Percentiles rank a stretch among this genome's conserved stretches.
These are phyloP conservation scores for Dictyostelium purpureum DNA, from an alignment of 78 protist species.

Conservation along the genomic window DNA sequence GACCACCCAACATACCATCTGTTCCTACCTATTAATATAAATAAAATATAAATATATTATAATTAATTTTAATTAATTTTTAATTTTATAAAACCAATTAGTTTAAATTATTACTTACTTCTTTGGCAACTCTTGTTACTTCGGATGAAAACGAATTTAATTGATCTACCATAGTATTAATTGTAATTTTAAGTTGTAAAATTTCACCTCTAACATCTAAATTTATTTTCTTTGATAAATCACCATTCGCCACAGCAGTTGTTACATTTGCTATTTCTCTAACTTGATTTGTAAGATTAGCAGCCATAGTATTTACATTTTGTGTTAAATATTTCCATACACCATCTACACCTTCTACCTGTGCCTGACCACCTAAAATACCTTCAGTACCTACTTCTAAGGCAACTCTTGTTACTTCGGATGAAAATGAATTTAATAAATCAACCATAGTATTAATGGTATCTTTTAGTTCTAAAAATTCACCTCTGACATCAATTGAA, in stretches of 20 bases:
- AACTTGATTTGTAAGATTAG: constrained; percentile 54
- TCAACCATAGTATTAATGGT: constrained; percentile 73
- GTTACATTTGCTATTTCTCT: constrained; percentile 66
- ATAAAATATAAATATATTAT: no score
- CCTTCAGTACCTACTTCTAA: constrained; percentile 77
- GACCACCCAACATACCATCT: constrained; percentile 83
- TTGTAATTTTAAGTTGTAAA: constrained; percentile 50
- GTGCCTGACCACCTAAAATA: constrained; percentile 74
- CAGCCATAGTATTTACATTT: constrained; percentile 81
- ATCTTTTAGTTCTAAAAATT: constrained; percentile 33
- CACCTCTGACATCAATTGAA: constrained; percentile 31
- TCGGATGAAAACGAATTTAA: constrained; percentile 51
- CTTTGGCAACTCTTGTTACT: constrained; percentile 70
- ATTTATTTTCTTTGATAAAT: constrained; percentile 50
- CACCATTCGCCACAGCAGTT: constrained; percentile 56
- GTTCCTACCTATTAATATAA: constrained; percentile 77
- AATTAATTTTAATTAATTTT: no score
- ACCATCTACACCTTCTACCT: constrained; percentile 61
- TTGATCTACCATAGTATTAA: constrained; percentile 71
- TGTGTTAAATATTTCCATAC: constrained; percentile 74
- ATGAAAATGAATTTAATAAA: constrained; percentile 25
- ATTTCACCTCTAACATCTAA: constrained; percentile 70
- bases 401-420: constrained; percentile 73
- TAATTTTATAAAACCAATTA: no score
- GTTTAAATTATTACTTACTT: constrained; percentile 50